A percentile compares a stretch with the other conserved stretches of the same genome.
phyloP scores from a whole-genome alignment of 2,329 filamentous ascomycete species.

The Colletotrichum nymphaeae region DNA sequence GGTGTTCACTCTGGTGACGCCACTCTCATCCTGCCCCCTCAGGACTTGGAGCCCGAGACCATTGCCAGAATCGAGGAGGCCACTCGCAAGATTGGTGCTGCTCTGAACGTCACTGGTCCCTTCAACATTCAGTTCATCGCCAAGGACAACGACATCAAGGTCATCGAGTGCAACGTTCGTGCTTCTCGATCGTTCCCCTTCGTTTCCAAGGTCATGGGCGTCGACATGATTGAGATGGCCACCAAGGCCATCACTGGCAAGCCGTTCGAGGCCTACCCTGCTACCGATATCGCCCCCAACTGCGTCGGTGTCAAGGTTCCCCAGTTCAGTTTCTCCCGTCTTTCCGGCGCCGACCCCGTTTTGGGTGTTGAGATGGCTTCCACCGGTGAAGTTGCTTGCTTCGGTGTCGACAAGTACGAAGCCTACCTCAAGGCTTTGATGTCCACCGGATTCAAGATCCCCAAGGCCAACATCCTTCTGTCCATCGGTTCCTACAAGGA shows the following conservation, averaged over 20 bases:
- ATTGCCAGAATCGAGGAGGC: constrained; percentile 93
- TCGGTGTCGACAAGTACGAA: constrained; percentile 95
- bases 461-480: constrained; percentile 93
- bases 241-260: constrained; percentile 95
- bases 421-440: constrained; percentile 97
- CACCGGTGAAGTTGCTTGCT: constrained; percentile 97
- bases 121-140: constrained; percentile 99
- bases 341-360: constrained; percentile 95
- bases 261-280: constrained; percentile 85
- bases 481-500: constrained; percentile 98
- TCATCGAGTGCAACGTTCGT: constrained; percentile 98
- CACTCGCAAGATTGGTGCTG: constrained; percentile 92
- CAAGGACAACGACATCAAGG: constrained; percentile 99
- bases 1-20: constrained; percentile 99
- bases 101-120: constrained; percentile 94
- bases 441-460: constrained; percentile 95
- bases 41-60: constrained; percentile 90
- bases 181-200: constrained; percentile 98
- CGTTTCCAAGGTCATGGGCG: constrained; percentile 97
- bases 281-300: constrained; percentile 78
- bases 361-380: constrained; percentile 99
- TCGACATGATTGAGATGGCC: constrained; percentile 98
- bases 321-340: constrained; percentile 97
- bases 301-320: constrained; percentile 98
- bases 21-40: constrained; percentile 92